phyloP scores from a whole-genome alignment of 2,329 filamentous ascomycete genomes.

The Immersiporthe knoxdaviesiana region DNA sequence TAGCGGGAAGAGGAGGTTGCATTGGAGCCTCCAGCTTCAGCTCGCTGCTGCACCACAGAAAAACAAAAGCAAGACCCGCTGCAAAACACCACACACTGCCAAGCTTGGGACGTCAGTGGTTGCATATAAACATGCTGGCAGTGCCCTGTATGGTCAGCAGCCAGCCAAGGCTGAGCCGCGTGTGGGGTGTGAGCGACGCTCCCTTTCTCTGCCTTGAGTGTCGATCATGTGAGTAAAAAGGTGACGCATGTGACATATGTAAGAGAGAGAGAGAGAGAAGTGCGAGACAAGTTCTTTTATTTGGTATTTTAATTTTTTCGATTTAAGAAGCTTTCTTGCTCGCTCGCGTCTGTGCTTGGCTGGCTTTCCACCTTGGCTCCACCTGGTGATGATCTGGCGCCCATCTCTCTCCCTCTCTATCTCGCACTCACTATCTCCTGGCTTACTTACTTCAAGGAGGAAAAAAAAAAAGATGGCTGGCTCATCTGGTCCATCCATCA shows the following conservation, averaged over 20 bases:
- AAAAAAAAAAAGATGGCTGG: conserved; percentile 5
- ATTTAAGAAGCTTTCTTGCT: conserved; percentile 4
- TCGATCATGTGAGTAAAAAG: background rate
- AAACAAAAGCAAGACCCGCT: background rate
- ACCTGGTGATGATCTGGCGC: conserved; percentile 1
- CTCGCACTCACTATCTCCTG: background rate
- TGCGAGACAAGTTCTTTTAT: too few relatives aligned
- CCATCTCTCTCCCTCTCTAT: background rate
- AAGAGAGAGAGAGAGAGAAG: background rate
- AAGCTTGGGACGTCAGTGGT: background rate
- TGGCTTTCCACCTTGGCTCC: background rate
- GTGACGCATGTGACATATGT: background rate
- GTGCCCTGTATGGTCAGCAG: conserved; percentile 7
- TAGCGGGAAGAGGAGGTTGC: background rate
- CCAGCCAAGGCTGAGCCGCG: conserved; percentile 1
- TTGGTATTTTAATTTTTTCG: too few relatives aligned
- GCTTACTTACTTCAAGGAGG: background rate
- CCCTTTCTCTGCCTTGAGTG: conserved; percentile 3
- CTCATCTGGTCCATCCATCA: background rate
- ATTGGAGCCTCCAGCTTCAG: background rate
- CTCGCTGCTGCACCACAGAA: conserved; percentile 5
- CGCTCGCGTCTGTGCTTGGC: background rate
- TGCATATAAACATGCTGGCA: conserved; percentile 5
- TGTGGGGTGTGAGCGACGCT: conserved; percentile 20
- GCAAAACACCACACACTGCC: conserved; percentile 15